These are phyloP conservation scores for Penicillium sp. DNA, from an alignment of 2,329 filamentous ascomycete genomes.

Conservation along the genomic window DNA sequence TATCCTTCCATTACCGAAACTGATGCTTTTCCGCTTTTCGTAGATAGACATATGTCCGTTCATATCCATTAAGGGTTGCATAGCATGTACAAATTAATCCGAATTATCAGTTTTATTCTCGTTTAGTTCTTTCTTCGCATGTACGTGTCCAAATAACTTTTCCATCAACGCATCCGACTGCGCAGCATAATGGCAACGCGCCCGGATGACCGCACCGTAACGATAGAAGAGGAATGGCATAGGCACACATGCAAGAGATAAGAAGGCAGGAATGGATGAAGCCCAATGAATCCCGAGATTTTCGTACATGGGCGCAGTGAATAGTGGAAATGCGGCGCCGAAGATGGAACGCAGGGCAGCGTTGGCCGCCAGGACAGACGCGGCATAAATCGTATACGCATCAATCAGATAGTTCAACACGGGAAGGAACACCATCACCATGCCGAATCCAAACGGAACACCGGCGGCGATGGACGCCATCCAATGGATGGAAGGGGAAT, in stretches of 20 bases:
- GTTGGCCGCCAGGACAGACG: slow-evolving; percentile 39
- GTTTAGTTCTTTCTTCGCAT: too few species aligned
- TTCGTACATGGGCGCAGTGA: slow-evolving; percentile 41
- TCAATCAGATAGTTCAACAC: too few species aligned
- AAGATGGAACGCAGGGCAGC: slow-evolving; percentile 43
- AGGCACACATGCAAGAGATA: slow-evolving; percentile 38
- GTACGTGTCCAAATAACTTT: too few species aligned
- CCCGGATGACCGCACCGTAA: slow-evolving; percentile 34
- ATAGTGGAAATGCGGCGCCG: slow-evolving; percentile 44
- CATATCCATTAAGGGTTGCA: too few species aligned
- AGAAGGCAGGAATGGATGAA: slow-evolving; percentile 40
- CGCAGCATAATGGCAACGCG: slow-evolving; percentile 37
- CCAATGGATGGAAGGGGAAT: slow-evolving; percentile 27
- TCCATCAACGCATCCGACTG: slow-evolving; percentile 32
- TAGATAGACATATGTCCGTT: too few species aligned
- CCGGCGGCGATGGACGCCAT: slow-evolving; percentile 29
- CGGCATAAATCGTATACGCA: slow-evolving; percentile 30
- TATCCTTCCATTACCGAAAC: too few species aligned
- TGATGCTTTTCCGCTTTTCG: too few species aligned
- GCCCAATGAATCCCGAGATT: slow-evolving; percentile 46
- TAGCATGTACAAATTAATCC: too few species aligned
- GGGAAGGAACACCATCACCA: slow-evolving; percentile 25
- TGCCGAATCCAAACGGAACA: slow-evolving; percentile 36
- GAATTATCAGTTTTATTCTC: too few species aligned
- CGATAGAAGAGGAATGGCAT: slow-evolving; percentile 41